Conservation (phyloP, 2,329 filamentous ascomycete species). For the Penicillium expansum region DNA sequence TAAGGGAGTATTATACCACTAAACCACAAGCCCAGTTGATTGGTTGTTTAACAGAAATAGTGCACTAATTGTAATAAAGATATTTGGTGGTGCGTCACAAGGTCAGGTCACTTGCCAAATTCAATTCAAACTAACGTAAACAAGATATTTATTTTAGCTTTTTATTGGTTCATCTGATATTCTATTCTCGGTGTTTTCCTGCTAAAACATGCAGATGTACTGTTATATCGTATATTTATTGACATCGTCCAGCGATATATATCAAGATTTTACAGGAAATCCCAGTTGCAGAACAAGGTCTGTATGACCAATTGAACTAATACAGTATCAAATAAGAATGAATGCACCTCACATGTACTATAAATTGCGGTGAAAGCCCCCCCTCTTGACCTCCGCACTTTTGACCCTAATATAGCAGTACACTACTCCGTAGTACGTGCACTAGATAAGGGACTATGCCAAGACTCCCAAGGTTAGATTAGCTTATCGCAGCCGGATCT, state of each 20-base stretch:
- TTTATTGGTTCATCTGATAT: too few relatives aligned
- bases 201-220: too few relatives aligned
- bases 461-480: background rate
- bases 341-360: background rate
- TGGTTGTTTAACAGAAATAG: background rate
- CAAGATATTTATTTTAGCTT: too few relatives aligned
- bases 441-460: background rate
- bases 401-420: too few relatives aligned
- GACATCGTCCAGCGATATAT: too few relatives aligned
- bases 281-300: background rate
- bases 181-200: background rate
- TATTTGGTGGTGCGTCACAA: background rate
- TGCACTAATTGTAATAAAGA: background rate
- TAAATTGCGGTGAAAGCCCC: background rate
- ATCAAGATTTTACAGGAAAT: background rate
- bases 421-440: too few relatives aligned
- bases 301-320: background rate
- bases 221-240: too few relatives aligned
- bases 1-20: conserved; percentile 51
- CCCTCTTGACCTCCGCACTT: background rate
- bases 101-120: background rate
- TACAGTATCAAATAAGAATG: too few relatives aligned
- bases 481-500: conserved; percentile 1
- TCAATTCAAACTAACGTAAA: background rate
- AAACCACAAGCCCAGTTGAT: conserved; percentile 41